phyloP scores from a whole-genome alignment of 2,329 filamentous ascomycete genomes.

The Claviceps fusiformis region DNA sequence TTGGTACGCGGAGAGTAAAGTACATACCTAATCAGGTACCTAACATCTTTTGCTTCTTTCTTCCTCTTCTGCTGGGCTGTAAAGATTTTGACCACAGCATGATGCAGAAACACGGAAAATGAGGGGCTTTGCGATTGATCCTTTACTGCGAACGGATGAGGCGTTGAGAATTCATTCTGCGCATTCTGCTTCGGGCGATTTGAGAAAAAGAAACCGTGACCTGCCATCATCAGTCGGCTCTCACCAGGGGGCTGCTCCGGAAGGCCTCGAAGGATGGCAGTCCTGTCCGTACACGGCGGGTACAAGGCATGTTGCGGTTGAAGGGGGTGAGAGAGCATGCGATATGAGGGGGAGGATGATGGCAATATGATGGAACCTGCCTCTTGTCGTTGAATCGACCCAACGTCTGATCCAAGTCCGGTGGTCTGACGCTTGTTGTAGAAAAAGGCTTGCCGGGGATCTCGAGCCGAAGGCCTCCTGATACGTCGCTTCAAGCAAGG shows the following conservation, averaged over 20 bases:
- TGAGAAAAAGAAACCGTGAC: not conserved
- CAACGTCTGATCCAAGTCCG: not conserved
- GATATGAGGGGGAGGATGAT: not conserved
- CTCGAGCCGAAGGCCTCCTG: not conserved
- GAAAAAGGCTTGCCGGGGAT: not conserved
- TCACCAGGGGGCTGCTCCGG: not conserved
- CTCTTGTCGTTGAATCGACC: not conserved
- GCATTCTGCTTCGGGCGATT: not conserved
- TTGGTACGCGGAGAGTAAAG: not conserved
- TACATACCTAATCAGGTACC: not conserved
- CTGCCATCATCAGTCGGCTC: not conserved
- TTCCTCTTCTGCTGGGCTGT: not conserved
- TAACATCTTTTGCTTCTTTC: not conserved
- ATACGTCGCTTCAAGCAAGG: not conserved
- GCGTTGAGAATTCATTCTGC: not conserved
- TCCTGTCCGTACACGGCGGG: not conserved
- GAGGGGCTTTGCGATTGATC: not conserved
- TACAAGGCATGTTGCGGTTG: not conserved
- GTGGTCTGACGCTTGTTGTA: not conserved
- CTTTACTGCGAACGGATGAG: not conserved
- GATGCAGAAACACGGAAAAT: not conserved
- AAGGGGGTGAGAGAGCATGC: not conserved
- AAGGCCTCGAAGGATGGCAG: not conserved
- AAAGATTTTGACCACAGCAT: not conserved
- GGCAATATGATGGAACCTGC: not conserved